These are phyloP conservation scores for Ailanthus altissimus DNA, from an alignment of 345 rosid genomes.

Conservation along the genomic window DNA sequence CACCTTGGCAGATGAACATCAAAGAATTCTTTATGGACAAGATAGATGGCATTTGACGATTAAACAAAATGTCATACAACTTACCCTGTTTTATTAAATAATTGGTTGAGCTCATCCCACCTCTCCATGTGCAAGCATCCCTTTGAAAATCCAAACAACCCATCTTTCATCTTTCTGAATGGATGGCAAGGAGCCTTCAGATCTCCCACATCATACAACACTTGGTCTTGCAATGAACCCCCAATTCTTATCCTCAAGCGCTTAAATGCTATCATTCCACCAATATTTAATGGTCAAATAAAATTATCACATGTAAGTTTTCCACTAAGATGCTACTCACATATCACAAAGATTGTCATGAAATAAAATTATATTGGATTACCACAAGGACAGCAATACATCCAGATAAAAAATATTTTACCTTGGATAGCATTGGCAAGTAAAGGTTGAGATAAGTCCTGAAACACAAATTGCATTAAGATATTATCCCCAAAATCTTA, in stretches of 20 bases:
- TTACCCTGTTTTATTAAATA: conserved; percentile 68
- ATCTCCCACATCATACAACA: conserved; percentile 65
- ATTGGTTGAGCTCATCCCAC: conserved; percentile 82
- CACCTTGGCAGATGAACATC: background rate
- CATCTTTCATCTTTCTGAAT: conserved; percentile 57
- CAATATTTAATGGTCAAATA: conserved; percentile 18
- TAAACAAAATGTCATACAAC: conserved; percentile 23
- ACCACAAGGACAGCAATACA: background rate
- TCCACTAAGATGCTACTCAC: background rate
- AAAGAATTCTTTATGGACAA: background rate
- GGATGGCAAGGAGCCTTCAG: conserved; percentile 70
- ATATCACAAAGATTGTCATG: conserved; percentile 1
- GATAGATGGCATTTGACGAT: background rate
- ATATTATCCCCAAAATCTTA: conserved; percentile 4
- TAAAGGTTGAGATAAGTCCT: conserved; percentile 82
- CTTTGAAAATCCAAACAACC: conserved; percentile 84
- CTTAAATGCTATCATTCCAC: conserved; percentile 58
- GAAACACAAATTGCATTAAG: conserved; percentile 27
- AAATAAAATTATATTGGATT: conserved; percentile 8
- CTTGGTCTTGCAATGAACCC: conserved; percentile 97
- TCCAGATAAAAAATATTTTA: conserved; percentile 1
- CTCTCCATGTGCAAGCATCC: conserved; percentile 92
- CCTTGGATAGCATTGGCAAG: conserved; percentile 84
- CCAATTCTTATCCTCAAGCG: conserved; percentile 87
- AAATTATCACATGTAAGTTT: background rate